These are phyloP conservation scores for Fusarium burgessii DNA, from an alignment of 2,329 filamentous ascomycete genomes.

Conservation along the genomic window DNA sequence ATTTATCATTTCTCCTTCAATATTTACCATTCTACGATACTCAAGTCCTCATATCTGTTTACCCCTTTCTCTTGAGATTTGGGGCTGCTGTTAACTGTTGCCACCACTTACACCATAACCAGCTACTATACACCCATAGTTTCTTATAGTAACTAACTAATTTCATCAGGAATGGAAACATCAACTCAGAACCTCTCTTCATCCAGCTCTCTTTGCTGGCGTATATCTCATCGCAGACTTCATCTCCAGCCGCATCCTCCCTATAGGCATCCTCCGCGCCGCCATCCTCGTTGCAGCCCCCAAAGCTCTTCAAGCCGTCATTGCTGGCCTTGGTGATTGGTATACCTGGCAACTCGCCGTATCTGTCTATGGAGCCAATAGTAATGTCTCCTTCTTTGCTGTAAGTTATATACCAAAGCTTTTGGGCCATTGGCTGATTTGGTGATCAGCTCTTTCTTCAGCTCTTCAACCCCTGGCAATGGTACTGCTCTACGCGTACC, in stretches of 20 bases:
- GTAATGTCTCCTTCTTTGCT: constrained; percentile 73
- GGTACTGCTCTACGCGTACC: constrained; percentile 93
- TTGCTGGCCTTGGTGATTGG: constrained; percentile 84
- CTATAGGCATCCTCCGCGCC: constrained; percentile 68
- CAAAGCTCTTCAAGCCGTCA: constrained; percentile 78
- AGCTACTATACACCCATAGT: neutral
- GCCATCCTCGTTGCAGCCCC: constrained; percentile 79
- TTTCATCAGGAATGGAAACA: constrained; percentile 87
- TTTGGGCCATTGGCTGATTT: neutral
- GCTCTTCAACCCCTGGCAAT: constrained; percentile 79
- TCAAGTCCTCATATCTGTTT: neutral
- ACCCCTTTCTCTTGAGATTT: neutral
- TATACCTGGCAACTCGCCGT: constrained; percentile 87
- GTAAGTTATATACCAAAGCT: constrained; percentile 61
- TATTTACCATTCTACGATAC: neutral
- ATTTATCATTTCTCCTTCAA: neutral
- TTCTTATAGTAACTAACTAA: constrained; percentile 19
- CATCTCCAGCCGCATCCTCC: constrained; percentile 64
- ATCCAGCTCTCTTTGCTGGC: constrained; percentile 86
- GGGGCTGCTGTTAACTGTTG: neutral
- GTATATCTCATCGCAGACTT: constrained; percentile 74
- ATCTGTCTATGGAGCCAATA: constrained; percentile 76
- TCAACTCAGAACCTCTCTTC: constrained; percentile 87
- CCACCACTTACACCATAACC: constrained; percentile 20
- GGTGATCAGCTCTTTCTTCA: constrained; percentile 52